phyloP scores from a whole-genome alignment of 2,329 filamentous ascomycete genomes.

The Dothideomycetidae sp. region DNA sequence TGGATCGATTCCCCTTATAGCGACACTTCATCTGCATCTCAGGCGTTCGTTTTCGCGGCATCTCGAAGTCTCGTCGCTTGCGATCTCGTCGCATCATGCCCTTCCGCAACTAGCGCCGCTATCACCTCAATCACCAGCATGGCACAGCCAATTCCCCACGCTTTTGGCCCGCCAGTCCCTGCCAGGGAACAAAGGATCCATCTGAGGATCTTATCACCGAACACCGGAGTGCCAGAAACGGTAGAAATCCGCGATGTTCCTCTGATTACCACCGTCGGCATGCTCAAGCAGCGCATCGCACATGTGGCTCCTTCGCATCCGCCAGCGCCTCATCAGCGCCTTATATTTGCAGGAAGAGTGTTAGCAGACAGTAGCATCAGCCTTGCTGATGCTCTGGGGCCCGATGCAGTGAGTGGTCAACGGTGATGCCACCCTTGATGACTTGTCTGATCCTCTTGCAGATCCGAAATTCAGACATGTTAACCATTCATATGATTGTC shows the following conservation, averaged over 20 bases:
- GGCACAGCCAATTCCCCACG: too few relatives aligned
- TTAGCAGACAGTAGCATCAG: constrained; percentile 36
- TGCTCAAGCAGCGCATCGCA: constrained; percentile 40
- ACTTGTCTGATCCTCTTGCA: not conserved
- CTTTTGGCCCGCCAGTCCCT: too few relatives aligned
- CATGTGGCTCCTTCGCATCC: constrained; percentile 34
- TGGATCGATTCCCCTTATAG: too few relatives aligned
- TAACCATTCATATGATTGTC: constrained; percentile 8
- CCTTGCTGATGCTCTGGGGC: constrained; percentile 36
- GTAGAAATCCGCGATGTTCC: constrained; percentile 12
- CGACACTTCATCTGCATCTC: too few relatives aligned
- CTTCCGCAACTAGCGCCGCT: too few relatives aligned
- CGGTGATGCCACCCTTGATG: not conserved
- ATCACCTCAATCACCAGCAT: too few relatives aligned
- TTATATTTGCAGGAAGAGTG: constrained; percentile 44
- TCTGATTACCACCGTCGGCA: constrained; percentile 31
- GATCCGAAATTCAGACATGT: constrained; percentile 1
- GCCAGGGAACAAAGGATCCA: constrained; percentile 3
- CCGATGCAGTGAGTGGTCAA: constrained; percentile 29
- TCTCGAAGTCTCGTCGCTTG: too few relatives aligned
- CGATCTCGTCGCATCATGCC: too few relatives aligned
- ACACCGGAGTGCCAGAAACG: constrained; percentile 4
- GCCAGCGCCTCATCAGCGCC: constrained; percentile 34
- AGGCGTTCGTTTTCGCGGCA: too few relatives aligned
- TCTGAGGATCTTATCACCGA: constrained; percentile 11